Evolutionary conservation across 441 rosid genomes (phyloP).

Genomic region (Codiaeum variegatum): DNA sequence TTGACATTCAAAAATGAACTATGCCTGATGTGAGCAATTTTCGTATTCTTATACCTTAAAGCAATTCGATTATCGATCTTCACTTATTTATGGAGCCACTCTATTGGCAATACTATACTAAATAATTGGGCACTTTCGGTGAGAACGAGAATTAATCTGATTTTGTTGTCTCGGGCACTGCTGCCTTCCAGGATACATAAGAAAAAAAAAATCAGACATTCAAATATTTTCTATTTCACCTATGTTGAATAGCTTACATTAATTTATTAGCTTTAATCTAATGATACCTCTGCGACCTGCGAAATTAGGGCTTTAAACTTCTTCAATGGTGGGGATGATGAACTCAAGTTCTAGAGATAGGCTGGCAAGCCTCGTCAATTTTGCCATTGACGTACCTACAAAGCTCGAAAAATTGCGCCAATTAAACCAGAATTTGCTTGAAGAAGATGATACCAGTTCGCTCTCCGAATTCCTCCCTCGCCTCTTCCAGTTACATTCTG

Average conservation of each 20-base stretch:
- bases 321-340: slow-evolving; percentile 53
- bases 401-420: slow-evolving; percentile 69
- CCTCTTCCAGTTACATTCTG: slow-evolving; percentile 69
- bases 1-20: too few relatives aligned
- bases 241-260: background rate
- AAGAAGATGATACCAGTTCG: slow-evolving; percentile 33
- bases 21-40: too few relatives aligned
- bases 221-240: background rate
- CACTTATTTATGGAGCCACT: too few relatives aligned
- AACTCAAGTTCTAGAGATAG: slow-evolving; percentile 49
- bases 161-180: too few relatives aligned
- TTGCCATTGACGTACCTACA: slow-evolving; percentile 57
- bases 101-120: too few relatives aligned
- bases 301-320: slow-evolving; percentile 5
- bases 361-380: slow-evolving; percentile 46
- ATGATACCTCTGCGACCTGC: background rate
- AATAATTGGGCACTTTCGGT: too few relatives aligned
- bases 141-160: too few relatives aligned
- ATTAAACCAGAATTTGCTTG: slow-evolving; percentile 43
- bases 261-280: background rate
- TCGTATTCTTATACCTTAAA: too few relatives aligned
- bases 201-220: background rate
- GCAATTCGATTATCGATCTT: too few relatives aligned
- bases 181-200: too few relatives aligned
- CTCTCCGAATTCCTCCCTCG: slow-evolving; percentile 70